A percentile compares a stretch with the other conserved stretches of the same genome.
Evolutionary conservation across 163 green algal species (phyloP).

Genomic region (Scenedesmus sp.): DNA sequence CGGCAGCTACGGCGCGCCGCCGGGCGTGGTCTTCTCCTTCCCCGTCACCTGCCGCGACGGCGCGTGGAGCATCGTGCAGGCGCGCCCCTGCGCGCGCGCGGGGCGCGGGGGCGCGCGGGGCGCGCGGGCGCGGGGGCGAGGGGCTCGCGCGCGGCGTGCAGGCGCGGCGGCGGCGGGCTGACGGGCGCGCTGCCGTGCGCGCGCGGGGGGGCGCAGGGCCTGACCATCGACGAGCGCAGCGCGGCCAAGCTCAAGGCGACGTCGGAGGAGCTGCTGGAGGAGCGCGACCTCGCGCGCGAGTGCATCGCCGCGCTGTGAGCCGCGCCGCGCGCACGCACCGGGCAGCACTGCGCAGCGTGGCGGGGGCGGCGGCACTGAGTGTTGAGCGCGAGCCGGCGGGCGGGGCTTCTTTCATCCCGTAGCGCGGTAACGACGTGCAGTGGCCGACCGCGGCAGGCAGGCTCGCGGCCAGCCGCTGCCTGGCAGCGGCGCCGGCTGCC

Average conservation of each 20-base stretch:
- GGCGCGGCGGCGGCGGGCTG: too few relatives aligned
- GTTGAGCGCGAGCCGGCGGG: too few relatives aligned
- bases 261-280: conserved; percentile 89
- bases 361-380: neutral
- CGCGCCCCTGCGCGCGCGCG: neutral
- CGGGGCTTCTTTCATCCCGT: too few relatives aligned
- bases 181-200: neutral
- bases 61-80: conserved; percentile 83
- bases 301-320: conserved; percentile 73
- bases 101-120: too few relatives aligned
- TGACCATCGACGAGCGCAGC: conserved; percentile 78
- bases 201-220: conserved; percentile 48
- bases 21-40: conserved; percentile 94
- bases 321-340: too few relatives aligned
- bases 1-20: conserved; percentile 86
- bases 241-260: conserved; percentile 82
- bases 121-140: too few relatives aligned
- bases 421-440: too few relatives aligned
- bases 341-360: too few relatives aligned
- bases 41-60: conserved; percentile 87
- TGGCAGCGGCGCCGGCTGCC: too few relatives aligned
- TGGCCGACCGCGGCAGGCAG: too few relatives aligned
- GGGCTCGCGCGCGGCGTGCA: too few relatives aligned
- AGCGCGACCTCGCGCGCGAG: conserved; percentile 83
- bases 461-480: too few relatives aligned